A percentile compares a stretch with the other conserved stretches of the same genome.
phyloP scores from a whole-genome alignment of 495 filamentous ascomycete genomes.

The Sabuloglossum arenarium region DNA sequence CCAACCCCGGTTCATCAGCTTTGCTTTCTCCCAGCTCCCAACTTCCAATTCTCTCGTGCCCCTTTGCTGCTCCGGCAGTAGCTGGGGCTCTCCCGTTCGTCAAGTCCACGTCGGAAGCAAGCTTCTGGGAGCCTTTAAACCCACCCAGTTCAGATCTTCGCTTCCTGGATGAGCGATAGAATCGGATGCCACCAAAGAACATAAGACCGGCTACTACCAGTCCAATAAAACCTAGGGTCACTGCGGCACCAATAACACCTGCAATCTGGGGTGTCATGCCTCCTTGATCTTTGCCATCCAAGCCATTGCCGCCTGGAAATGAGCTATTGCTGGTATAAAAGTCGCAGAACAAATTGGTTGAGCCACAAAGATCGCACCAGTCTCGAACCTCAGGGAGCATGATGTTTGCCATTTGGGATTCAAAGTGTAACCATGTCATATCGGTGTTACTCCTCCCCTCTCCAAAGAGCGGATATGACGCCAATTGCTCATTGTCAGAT shows the following conservation, averaged over 20 bases:
- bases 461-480: slow-evolving; percentile 47
- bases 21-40: slow-evolving; percentile 25
- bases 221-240: slow-evolving; percentile 19
- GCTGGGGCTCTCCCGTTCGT: slow-evolving; percentile 13
- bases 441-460: slow-evolving; percentile 24
- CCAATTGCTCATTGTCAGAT: slow-evolving; percentile 25
- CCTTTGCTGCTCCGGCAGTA: slow-evolving; percentile 11
- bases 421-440: slow-evolving; percentile 44
- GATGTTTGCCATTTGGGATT: slow-evolving; percentile 33
- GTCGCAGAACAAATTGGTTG: slow-evolving; percentile 37
- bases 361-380: slow-evolving; percentile 55
- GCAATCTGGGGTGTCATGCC: slow-evolving; percentile 27
- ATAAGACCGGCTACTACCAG: slow-evolving; percentile 15
- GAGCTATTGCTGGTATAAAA: slow-evolving; percentile 12
- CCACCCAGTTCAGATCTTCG: slow-evolving; percentile 17
- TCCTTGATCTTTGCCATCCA: neutral
- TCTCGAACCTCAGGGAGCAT: slow-evolving; percentile 33
- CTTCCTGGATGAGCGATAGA: slow-evolving; percentile 8
- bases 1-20: neutral
- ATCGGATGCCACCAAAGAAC: slow-evolving; percentile 23
- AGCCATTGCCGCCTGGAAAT: neutral
- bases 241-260: slow-evolving; percentile 30
- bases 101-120: slow-evolving; percentile 29
- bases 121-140: slow-evolving; percentile 27
- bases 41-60: slow-evolving; percentile 27